Conservation (phyloP, 192 early-diverging fungal genomes). For the Spizellomyces punctatus region DNA sequence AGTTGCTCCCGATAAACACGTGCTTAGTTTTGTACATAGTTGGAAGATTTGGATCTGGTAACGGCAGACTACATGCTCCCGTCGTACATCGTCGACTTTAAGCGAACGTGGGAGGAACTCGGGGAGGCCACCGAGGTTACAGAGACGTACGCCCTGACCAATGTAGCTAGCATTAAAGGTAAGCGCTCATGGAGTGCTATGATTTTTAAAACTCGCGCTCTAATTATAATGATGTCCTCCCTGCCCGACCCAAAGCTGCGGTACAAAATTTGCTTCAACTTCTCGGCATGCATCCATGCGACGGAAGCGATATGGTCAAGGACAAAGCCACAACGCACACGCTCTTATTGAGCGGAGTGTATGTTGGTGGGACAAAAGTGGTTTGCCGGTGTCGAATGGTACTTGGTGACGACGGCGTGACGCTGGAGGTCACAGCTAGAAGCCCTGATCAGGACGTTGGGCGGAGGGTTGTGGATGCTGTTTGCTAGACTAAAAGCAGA, state of each 20-base stretch:
- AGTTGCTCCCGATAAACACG: neutral
- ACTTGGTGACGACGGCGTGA: constrained; percentile 80
- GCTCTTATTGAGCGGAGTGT: constrained; percentile 81
- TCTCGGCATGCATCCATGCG: constrained; percentile 85
- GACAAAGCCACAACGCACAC: constrained; percentile 83
- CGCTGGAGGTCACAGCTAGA: constrained; percentile 87
- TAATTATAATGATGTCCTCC: neutral
- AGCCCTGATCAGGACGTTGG: constrained; percentile 67
- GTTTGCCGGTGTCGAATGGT: constrained; percentile 89
- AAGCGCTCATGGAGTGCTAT: constrained; percentile 5
- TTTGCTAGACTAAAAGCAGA: constrained; percentile 39
- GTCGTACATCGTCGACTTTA: constrained; percentile 81
- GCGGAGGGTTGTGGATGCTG: constrained; percentile 76
- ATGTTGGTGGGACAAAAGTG: constrained; percentile 76
- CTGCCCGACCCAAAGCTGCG: constrained; percentile 49
- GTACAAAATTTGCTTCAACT: constrained; percentile 71
- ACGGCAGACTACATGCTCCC: constrained; percentile 90
- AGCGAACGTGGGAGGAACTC: constrained; percentile 76
- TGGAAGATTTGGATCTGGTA: constrained; percentile 84
- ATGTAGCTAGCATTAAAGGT: constrained; percentile 76
- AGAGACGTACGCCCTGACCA: constrained; percentile 88
- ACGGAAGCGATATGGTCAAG: constrained; percentile 62
- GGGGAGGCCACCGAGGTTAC: constrained; percentile 72
- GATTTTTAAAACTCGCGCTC: constrained; percentile 15
- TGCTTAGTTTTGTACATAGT: constrained; percentile 39